Evolutionary conservation across 176 grass and related monocot genomes (phyloP).

Genomic region (Paspalum notatum): DNA sequence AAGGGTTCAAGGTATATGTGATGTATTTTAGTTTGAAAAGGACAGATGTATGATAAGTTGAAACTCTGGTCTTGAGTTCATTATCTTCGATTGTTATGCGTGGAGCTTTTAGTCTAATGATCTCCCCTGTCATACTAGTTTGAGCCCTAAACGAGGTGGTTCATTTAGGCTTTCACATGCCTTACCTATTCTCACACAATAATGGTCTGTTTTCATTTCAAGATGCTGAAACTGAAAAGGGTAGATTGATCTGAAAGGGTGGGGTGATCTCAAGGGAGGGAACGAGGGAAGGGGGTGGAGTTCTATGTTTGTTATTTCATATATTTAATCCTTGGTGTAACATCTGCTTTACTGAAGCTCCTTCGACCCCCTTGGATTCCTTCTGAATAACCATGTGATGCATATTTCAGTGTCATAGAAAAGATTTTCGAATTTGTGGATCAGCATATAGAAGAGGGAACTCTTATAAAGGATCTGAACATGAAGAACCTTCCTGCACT

Average conservation of each 20-base stretch:
- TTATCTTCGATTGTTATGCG: neutral
- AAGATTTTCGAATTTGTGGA: slow-evolving; percentile 69
- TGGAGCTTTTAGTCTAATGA: neutral
- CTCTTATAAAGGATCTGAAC: slow-evolving; percentile 59
- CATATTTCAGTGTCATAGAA: slow-evolving; percentile 67
- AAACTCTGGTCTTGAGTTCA: neutral
- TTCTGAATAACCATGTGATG: neutral
- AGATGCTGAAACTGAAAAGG: neutral
- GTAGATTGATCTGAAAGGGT: slow-evolving; percentile 1
- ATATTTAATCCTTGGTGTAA: neutral
- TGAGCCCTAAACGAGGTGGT: neutral
- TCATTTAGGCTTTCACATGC: neutral
- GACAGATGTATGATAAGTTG: neutral
- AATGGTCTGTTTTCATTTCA: neutral
- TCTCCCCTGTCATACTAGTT: neutral
- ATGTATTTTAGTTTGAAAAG: neutral
- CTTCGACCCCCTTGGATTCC: slow-evolving; percentile 1
- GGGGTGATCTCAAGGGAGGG: neutral
- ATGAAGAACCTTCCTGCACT: slow-evolving; percentile 81
- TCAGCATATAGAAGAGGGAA: slow-evolving; percentile 39
- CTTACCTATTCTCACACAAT: neutral
- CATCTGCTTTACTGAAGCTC: neutral
- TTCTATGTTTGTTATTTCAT: neutral
- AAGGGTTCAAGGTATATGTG: neutral
- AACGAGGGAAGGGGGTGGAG: neutral